These are phyloP conservation scores for Saturnispora saitoi DNA, from an alignment of 805 yeast species.

Conservation along the genomic window DNA sequence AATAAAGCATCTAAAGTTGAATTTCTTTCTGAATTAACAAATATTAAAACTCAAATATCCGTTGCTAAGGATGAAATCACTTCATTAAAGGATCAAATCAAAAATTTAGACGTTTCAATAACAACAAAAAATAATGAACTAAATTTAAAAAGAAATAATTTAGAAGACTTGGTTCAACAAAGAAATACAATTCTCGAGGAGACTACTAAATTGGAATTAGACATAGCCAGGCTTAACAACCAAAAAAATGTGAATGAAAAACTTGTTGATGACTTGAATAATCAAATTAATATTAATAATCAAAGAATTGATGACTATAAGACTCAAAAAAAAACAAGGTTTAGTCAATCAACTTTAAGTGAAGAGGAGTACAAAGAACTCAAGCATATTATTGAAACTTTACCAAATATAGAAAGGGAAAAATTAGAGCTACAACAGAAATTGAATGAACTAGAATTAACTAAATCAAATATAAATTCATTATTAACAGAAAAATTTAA, in stretches of 20 bases:
- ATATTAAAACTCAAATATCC: slow-evolving; percentile 42
- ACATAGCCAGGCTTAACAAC: slow-evolving; percentile 36
- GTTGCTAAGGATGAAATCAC: slow-evolving; percentile 32
- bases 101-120: slow-evolving; percentile 41
- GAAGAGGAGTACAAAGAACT: slow-evolving; percentile 40
- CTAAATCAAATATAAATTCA: slow-evolving; percentile 38
- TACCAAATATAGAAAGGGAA: slow-evolving; percentile 33
- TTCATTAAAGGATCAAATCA: slow-evolving; percentile 32
- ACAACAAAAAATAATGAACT: slow-evolving; percentile 41
- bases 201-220: slow-evolving; percentile 33
- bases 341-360: slow-evolving; percentile 41
- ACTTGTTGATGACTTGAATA: slow-evolving; percentile 30
- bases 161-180: slow-evolving; percentile 36
- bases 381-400: slow-evolving; percentile 25
- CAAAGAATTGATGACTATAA: slow-evolving; percentile 36
- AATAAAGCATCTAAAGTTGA: slow-evolving; percentile 62
- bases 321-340: slow-evolving; percentile 45
- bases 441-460: slow-evolving; percentile 39
- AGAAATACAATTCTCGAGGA: slow-evolving; percentile 38
- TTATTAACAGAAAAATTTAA: slow-evolving; percentile 51
- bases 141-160: slow-evolving; percentile 27
- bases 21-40: slow-evolving; percentile 47
- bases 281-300: slow-evolving; percentile 28
- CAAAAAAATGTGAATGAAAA: slow-evolving; percentile 30
- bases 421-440: slow-evolving; percentile 34